A percentile compares a stretch with the other conserved stretches of the same genome.
phyloP scores from a whole-genome alignment of 2,329 filamentous ascomycete species.

The Lasiodiplodia citricola region DNA sequence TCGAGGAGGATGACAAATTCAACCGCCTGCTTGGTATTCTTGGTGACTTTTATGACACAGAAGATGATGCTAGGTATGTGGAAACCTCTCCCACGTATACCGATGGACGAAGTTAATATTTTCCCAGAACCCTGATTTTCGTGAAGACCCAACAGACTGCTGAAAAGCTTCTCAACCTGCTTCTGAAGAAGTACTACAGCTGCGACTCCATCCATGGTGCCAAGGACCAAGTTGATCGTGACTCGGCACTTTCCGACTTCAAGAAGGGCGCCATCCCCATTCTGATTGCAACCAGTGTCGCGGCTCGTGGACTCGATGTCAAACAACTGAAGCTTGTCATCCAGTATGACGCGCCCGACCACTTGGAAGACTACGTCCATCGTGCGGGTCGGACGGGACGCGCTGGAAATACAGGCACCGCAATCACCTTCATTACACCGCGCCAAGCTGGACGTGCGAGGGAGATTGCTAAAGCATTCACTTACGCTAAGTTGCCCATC shows the following conservation, averaged over 20 bases:
- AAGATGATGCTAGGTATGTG: constrained; percentile 77
- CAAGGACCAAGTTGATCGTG: constrained; percentile 90
- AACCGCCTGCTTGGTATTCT: constrained; percentile 82
- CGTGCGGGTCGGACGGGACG: constrained; percentile 91
- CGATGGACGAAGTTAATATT: background rate
- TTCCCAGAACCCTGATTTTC: constrained; percentile 72
- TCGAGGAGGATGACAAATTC: constrained; percentile 81
- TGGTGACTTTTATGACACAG: constrained; percentile 81
- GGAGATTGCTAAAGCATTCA: constrained; percentile 88
- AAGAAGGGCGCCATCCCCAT: constrained; percentile 89
- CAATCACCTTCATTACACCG: constrained; percentile 90
- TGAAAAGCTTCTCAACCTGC: constrained; percentile 76
- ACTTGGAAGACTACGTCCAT: constrained; percentile 96
- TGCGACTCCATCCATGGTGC: constrained; percentile 94
- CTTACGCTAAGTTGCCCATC: constrained; percentile 84
- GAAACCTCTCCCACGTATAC: background rate
- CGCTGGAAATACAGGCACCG: constrained; percentile 91
- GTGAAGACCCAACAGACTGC: constrained; percentile 91
- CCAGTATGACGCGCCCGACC: constrained; percentile 93
- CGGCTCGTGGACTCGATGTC: constrained; percentile 91
- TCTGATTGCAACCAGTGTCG: constrained; percentile 92
- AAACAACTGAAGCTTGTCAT: constrained; percentile 95
- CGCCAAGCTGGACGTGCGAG: constrained; percentile 90
- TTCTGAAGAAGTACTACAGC: constrained; percentile 83
- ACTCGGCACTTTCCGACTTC: constrained; percentile 91